Base-by-base conservation (phyloP, 2,329 filamentous ascomycete genomes). In the Cercospora berteroae region DNA sequence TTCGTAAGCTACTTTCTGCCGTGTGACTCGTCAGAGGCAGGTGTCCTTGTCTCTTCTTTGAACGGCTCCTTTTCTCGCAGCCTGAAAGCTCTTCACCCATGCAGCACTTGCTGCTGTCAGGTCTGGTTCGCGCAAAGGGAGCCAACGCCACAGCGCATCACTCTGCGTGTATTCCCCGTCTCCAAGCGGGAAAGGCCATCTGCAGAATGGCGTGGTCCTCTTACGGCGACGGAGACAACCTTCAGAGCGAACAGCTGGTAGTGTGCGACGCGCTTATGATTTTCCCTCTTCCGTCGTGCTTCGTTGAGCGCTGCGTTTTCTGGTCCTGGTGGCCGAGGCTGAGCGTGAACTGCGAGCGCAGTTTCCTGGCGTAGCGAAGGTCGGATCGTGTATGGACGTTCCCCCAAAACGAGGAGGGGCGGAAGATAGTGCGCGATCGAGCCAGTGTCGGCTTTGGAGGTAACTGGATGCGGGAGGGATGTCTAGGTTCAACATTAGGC, bases 1-100 rank as follows among this genome's bases (percentile, higher is more conserved):
- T 69, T 64, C 65, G 64, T 66, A 64, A 16, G 48, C 48, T 55
- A 55, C 48, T 52, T 23, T 52, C 48, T 52, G 48, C 48, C 12
- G 10, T 25, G 25, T 52, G 23, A 25, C 20, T 52, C 12, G 25
- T 7, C 23, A 52, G 23, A 52, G 48, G 27, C 23, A 16, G n/a
- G 20, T 23, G 13, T 25, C 13, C 20, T 27, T n/a, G 3, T 52
- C 48, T 5, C 36, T n/a, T 39, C 36, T 5, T 16, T 39, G 16
- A 6, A 7, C 2, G 13, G 25, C 6, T n/a, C 16, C 16, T 42
- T 42, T n/a, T 42, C 36, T n/a, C 36, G 36, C 16, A 42, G 16
- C 36, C 16, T 42, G 36, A 42, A 42, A 42, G 36, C 36, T 42
- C 36, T 42, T 42, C 36, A 42, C 36, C 36, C 16, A n/a, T 42